Evolutionary conservation across 805 yeast species (phyloP), one percentile per base, ranked within the genome.

Genomic region (Jamesozyma lodderae): DNA sequence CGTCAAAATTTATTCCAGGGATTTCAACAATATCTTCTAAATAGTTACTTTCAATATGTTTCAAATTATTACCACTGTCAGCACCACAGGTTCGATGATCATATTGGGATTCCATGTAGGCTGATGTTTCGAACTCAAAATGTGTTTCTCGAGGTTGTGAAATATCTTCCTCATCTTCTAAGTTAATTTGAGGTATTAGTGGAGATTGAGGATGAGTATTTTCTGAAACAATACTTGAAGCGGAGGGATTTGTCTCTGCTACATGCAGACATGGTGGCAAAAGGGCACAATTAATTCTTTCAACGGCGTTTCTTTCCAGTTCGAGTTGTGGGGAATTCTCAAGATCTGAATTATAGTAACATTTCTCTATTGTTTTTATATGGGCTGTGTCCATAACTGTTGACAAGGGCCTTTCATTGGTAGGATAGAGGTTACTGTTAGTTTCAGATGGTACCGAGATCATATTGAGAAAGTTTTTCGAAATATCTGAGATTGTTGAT

Each of bases 401-500:
- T 18, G 45, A 37, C 18, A 31, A 5, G 10, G 40, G 35, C 38
- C 46, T 21, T n/a, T 35, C 35, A 4, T 6, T 26, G 6, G 15
- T 23, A 5, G 24, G 17, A 10, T 31, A 20, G 11, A n/a, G 2
- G 22, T n/a, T n/a, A 11, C 18, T 19, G n/a, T 41, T 39, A 10
- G 18, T 20, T 13, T 35, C 33, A 17, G 35, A 26, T 27, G 40
- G 11, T 14, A 15, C 31, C 3, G 34, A 30, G 11, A 48, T 17
- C 20, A 48, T 35, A 32, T 49, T 52, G 7, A 47, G 24, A 18
- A 50, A 44, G 32, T 55, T 49, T 29, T 41, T 51, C 4, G 59
- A 53, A n/a, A 48, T 37, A 35, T 55, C 60, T 6, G 60, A 56
- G 9, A 58, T 54, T 4, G 52, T 50, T 7, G 63, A 58, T 13